Conservation (phyloP, 805 yeast genomes). For the Yarrowia sp. region DNA sequence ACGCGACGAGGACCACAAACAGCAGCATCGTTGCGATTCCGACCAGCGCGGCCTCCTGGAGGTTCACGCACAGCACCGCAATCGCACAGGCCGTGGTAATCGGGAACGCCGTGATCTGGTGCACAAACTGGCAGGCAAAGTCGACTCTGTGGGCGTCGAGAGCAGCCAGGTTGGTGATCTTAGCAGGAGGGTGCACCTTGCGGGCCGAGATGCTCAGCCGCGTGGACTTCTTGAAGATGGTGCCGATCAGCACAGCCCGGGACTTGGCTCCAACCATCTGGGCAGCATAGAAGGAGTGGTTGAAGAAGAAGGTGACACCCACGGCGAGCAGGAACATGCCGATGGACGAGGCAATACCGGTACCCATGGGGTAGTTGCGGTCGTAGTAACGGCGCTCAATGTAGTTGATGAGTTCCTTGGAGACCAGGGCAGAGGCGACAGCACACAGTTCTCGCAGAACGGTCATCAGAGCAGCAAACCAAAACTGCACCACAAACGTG, state of each 20-base stretch:
- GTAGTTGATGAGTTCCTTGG: conserved; percentile 66
- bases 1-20: conserved; percentile 47
- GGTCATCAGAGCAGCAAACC: conserved; percentile 48
- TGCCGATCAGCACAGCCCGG: conserved; percentile 72
- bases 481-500: conserved; percentile 48
- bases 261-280: conserved; percentile 69
- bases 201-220: conserved; percentile 60
- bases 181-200: conserved; percentile 65
- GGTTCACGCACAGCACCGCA: conserved; percentile 63
- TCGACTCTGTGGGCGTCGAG: conserved; percentile 77
- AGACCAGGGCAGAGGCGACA: conserved; percentile 68
- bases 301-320: conserved; percentile 57
- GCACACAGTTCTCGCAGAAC: conserved; percentile 47
- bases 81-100: conserved; percentile 66
- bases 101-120: conserved; percentile 70
- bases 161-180: conserved; percentile 71
- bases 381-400: conserved; percentile 60
- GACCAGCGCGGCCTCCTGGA: conserved; percentile 69
- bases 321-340: conserved; percentile 67
- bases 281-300: conserved; percentile 67
- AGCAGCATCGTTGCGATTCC: conserved; percentile 53
- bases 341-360: conserved; percentile 76
- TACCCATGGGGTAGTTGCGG: conserved; percentile 55
- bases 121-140: conserved; percentile 68
- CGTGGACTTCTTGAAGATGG: conserved; percentile 68